Conservation (phyloP, 2,329 filamentous ascomycete species). For the Sporothrix brunneoviolacea region DNA sequence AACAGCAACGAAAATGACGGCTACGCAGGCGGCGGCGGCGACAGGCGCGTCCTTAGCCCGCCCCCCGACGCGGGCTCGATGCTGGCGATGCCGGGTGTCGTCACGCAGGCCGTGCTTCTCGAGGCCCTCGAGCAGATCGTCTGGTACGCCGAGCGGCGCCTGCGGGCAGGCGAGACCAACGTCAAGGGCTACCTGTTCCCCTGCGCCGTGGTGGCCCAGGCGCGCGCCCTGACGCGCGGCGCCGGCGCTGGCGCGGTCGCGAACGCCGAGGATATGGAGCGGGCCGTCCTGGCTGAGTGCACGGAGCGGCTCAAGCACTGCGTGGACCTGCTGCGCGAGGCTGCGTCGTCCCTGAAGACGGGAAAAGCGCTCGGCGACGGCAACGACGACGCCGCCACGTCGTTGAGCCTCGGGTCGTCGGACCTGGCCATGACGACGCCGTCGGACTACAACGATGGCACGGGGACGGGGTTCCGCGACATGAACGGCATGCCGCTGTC, state of each 20-base stretch:
- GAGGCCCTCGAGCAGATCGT: conserved; percentile 15
- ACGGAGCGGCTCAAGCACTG: conserved; percentile 30
- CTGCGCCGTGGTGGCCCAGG: conserved; percentile 32
- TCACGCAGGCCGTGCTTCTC: conserved; percentile 14
- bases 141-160: conserved; percentile 12
- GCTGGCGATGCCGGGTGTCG: conserved; percentile 18
- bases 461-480: background rate
- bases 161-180: conserved; percentile 39
- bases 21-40: background rate
- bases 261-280: conserved; percentile 28
- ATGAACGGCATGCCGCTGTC: background rate
- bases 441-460: background rate
- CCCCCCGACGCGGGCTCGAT: conserved; percentile 2
- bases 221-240: conserved; percentile 35
- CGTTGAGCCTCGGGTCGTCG: background rate
- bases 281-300: conserved; percentile 30
- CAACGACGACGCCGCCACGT: background rate
- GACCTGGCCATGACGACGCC: background rate
- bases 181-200: conserved; percentile 44
- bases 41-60: background rate
- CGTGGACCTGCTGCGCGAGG: conserved; percentile 29
- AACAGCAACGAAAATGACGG: background rate
- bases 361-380: background rate
- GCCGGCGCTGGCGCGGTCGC: too few relatives aligned
- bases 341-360: conserved; percentile 18